These are phyloP conservation scores for Tetrastigma voinierianum DNA, from an alignment of 164 flowering plant species.

Conservation along the genomic window DNA sequence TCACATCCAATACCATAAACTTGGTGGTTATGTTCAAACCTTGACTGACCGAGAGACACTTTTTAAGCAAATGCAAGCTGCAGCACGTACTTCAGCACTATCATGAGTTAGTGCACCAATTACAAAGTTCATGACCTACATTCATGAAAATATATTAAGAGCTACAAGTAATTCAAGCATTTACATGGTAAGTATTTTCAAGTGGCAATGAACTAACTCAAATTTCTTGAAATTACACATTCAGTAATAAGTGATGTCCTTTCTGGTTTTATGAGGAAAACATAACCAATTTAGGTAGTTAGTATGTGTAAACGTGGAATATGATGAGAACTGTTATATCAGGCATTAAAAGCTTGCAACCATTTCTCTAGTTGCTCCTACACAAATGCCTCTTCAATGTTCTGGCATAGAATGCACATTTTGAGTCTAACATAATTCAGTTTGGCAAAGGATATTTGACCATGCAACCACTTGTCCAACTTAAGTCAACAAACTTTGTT, in stretches of 20 bases:
- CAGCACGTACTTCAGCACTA: constrained; percentile 63
- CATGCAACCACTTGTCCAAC: too few species aligned
- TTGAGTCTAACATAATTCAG: background rate
- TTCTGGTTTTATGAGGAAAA: background rate
- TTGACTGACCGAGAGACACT: constrained; percentile 85
- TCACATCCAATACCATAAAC: background rate
- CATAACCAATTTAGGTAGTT: background rate
- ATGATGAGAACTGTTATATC: background rate
- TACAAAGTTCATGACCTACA: constrained; percentile 60
- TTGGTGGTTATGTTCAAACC: constrained; percentile 37
- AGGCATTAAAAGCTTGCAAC: constrained; percentile 1
- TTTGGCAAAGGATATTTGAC: background rate
- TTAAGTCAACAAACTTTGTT: too few species aligned
- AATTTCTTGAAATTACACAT: background rate
- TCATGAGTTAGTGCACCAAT: constrained; percentile 65
- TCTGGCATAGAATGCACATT: background rate
- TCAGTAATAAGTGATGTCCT: background rate
- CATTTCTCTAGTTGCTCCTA: background rate
- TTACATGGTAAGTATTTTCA: constrained; percentile 5
- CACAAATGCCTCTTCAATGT: background rate
- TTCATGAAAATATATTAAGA: constrained; percentile 8
- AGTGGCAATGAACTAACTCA: background rate
- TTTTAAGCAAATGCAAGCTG: constrained; percentile 83
- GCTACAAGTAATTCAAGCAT: background rate
- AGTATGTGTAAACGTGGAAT: background rate